These are phyloP conservation scores for Neurospora sp. DNA, from an alignment of 2,329 filamentous ascomycete species.

Conservation along the genomic window DNA sequence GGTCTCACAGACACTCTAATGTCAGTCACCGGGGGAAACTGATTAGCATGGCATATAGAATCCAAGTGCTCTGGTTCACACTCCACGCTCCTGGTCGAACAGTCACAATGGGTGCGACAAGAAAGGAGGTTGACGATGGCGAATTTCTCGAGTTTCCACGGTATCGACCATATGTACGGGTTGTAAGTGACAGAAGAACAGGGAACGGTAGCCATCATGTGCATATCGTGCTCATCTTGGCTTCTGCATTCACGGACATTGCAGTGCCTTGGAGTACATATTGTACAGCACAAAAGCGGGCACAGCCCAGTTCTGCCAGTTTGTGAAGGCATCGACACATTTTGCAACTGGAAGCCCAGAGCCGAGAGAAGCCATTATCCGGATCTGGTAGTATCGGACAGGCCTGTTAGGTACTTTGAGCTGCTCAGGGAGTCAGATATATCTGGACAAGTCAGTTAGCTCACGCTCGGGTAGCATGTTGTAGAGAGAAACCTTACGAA, in stretches of 20 bases:
- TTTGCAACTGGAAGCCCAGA: not conserved
- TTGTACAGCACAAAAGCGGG: too few relatives aligned
- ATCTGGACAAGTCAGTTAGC: not conserved
- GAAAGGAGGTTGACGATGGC: too few relatives aligned
- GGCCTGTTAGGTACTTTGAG: not conserved
- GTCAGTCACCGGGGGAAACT: too few relatives aligned
- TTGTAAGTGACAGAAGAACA: too few relatives aligned
- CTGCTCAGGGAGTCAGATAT: not conserved
- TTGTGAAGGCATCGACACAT: not conserved
- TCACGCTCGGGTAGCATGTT: not conserved
- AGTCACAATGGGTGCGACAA: not conserved
- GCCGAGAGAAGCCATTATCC: too few relatives aligned
- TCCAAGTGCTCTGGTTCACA: not conserved
- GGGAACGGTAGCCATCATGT: too few relatives aligned
- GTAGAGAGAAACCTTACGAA: not conserved
- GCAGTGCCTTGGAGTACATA: too few relatives aligned
- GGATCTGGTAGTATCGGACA: not conserved
- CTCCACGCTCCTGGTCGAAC: not conserved
- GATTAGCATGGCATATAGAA: not conserved
- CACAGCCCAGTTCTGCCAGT: not conserved
- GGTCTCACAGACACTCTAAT: not conserved
- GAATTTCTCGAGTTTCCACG: too few relatives aligned
- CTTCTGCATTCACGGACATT: too few relatives aligned
- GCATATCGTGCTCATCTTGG: too few relatives aligned
- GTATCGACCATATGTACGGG: too few relatives aligned